Percentiles rank a stretch among this genome's conserved stretches.
These are phyloP conservation scores for Hypericum perforatum DNA, from an alignment of 345 rosid genomes.

Conservation along the genomic window DNA sequence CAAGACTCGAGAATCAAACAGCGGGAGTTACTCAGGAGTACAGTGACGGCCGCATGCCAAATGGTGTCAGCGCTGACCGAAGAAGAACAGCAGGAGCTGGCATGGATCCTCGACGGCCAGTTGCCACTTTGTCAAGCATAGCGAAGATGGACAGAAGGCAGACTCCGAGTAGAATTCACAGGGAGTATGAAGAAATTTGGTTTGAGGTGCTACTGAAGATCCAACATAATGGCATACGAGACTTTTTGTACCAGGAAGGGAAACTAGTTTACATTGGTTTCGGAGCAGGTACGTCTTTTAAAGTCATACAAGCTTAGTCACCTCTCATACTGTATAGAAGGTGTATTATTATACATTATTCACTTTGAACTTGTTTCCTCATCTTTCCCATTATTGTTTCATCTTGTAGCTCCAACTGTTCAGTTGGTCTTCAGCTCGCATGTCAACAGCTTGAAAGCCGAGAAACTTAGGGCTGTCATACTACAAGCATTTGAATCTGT, in stretches of 20 bases:
- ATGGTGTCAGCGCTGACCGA: constrained; percentile 26
- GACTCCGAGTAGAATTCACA: constrained; percentile 27
- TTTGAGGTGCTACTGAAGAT: constrained; percentile 58
- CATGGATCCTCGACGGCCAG: constrained; percentile 26
- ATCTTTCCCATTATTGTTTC: constrained; percentile 9
- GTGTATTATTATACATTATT: too few relatives aligned
- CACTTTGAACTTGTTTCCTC: too few relatives aligned
- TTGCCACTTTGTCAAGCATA: constrained; percentile 16
- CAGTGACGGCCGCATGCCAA: constrained; percentile 14
- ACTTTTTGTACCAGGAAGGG: constrained; percentile 77
- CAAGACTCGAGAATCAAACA: constrained; percentile 26
- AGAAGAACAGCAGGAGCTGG: constrained; percentile 27
- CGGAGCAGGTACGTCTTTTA: constrained; percentile 56
- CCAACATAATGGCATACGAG: constrained; percentile 39
- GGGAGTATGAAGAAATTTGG: constrained; percentile 75
- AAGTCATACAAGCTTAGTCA: too few relatives aligned
- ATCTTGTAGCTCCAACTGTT: constrained; percentile 70
- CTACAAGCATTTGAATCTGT: constrained; percentile 75
- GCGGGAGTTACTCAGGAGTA: constrained; percentile 24
- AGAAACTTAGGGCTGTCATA: constrained; percentile 54
- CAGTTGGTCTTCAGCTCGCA: constrained; percentile 68
- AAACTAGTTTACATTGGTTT: constrained; percentile 68
- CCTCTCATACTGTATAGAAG: too few relatives aligned
- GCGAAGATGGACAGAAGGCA: constrained; percentile 17
- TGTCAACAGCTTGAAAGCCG: constrained; percentile 47